Percentiles rank a stretch among this genome's conserved stretches.
Conservation (phyloP, 2,329 filamentous ascomycete genomes). For the Alternaria incomplexa region DNA sequence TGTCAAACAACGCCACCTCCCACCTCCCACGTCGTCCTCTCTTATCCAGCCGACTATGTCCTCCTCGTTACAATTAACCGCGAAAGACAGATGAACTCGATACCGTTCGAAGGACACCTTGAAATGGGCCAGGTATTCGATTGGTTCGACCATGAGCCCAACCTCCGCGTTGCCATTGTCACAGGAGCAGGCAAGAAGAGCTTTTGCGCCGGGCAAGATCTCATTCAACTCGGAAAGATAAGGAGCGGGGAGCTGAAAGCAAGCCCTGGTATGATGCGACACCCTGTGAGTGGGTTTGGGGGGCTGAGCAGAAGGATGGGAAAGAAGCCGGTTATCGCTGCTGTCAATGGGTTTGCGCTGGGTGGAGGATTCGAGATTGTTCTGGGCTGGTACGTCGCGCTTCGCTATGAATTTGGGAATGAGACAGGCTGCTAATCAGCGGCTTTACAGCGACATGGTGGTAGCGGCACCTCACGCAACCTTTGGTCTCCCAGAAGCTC, state of each 20-base stretch:
- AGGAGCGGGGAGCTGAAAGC: constrained; percentile 30
- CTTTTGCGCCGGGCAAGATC: constrained; percentile 63
- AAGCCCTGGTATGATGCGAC: constrained; percentile 38
- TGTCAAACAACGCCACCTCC: constrained; percentile 38
- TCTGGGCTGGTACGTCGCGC: constrained; percentile 56
- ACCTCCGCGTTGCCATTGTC: constrained; percentile 53
- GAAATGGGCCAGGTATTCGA: constrained; percentile 58
- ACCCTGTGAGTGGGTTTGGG: constrained; percentile 59
- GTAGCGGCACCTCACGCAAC: constrained; percentile 59
- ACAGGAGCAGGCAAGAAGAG: constrained; percentile 61
- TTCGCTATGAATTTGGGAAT: background rate
- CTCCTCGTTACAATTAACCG: constrained; percentile 62
- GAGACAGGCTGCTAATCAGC: constrained; percentile 12
- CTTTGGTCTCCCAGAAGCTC: constrained; percentile 62
- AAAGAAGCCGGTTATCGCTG: constrained; percentile 67
- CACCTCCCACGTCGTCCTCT: constrained; percentile 48
- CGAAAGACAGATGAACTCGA: constrained; percentile 56
- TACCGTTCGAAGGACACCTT: constrained; percentile 51
- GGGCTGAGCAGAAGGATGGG: constrained; percentile 63
- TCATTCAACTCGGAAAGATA: constrained; percentile 54
- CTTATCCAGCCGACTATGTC: constrained; percentile 56
- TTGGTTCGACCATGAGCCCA: constrained; percentile 61
- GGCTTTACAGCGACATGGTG: constrained; percentile 55
- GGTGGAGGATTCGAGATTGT: constrained; percentile 65
- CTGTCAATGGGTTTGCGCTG: constrained; percentile 64